Evolutionary conservation across 2,329 filamentous ascomycete species (phyloP), one percentile per base, ranked within the genome.

Genomic region (Fusarium newnesense): DNA sequence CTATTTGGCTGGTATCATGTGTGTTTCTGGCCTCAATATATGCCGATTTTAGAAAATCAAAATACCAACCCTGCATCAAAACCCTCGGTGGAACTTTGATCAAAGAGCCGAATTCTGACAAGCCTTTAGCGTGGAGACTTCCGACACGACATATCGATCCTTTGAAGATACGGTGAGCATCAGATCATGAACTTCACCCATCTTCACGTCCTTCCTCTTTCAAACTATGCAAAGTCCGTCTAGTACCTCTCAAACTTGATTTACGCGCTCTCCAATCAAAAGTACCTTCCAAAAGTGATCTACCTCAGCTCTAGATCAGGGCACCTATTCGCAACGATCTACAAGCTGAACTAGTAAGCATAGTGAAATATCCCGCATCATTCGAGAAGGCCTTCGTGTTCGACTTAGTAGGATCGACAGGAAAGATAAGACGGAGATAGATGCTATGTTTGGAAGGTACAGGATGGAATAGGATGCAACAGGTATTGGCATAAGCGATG

Each of bases 371-470:
- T 54, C 28, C 46, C 46, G n/a, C 49, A 61, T 36, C 37, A 26
- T 40, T 58, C 59, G 32, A 57, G 39, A 61, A 61, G 37, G 19
- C 34, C 11, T 19, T 21, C 5, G 40, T 42, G 6, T 42, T n/a
- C 4, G 40, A 42, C 40, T 5, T 37, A 11, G 24, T 1, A n/a
- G 28, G 53, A 56, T 34, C 19, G 44, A 28, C 44, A 15, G 8
- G 15, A 36, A 28, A 61, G 64, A 68, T 68, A 68, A 67, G 47
- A 44, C 65, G 65, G 65, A 21, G 32, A 16, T 18, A 15, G 26
- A 5, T 62, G 19, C 65, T 67, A 12, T 54, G 36, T 68, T 68
- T 62, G 65, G 65, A 68, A 68, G 65, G 65, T 68, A 49, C 2
- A 8, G 13, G 13, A n/a, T 30, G 34, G 37, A 37, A 64, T 46